phyloP scores from a whole-genome alignment of 2,329 filamentous ascomycete genomes.

The Hirsutella minnesotensis region DNA sequence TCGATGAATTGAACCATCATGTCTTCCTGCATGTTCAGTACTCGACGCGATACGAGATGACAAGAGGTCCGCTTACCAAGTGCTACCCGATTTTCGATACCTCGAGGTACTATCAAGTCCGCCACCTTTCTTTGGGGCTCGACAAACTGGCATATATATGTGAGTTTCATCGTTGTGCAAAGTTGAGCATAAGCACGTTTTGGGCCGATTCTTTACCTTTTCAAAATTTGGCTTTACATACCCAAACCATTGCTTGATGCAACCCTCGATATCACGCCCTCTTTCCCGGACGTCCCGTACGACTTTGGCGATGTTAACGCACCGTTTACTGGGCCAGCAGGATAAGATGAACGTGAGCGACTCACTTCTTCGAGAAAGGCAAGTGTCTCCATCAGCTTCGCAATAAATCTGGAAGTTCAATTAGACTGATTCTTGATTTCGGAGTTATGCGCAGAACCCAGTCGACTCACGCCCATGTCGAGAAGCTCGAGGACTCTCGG shows the following conservation, averaged over 20 bases:
- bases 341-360: not conserved
- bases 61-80: constrained; percentile 44
- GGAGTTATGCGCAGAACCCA: not conserved
- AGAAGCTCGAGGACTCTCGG: constrained; percentile 72
- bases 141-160: constrained; percentile 49
- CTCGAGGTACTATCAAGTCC: constrained; percentile 90
- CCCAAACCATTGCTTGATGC: constrained; percentile 94
- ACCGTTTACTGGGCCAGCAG: no score
- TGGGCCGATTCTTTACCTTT: constrained; percentile 32
- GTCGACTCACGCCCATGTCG: constrained; percentile 63
- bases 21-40: constrained; percentile 28
- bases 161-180: not conserved
- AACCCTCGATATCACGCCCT: constrained; percentile 83
- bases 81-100: constrained; percentile 87
- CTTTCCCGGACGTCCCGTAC: constrained; percentile 81
- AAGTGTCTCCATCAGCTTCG: constrained; percentile 90
- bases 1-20: constrained; percentile 94
- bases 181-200: not conserved
- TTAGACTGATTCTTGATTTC: not conserved
- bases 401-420: constrained; percentile 62
- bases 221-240: constrained; percentile 97
- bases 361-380: constrained; percentile 76
- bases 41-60: constrained; percentile 1
- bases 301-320: constrained; percentile 34
- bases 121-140: constrained; percentile 83